phyloP scores from a whole-genome alignment of 176 grass and related monocot genomes.

The Cocos nucifera region DNA sequence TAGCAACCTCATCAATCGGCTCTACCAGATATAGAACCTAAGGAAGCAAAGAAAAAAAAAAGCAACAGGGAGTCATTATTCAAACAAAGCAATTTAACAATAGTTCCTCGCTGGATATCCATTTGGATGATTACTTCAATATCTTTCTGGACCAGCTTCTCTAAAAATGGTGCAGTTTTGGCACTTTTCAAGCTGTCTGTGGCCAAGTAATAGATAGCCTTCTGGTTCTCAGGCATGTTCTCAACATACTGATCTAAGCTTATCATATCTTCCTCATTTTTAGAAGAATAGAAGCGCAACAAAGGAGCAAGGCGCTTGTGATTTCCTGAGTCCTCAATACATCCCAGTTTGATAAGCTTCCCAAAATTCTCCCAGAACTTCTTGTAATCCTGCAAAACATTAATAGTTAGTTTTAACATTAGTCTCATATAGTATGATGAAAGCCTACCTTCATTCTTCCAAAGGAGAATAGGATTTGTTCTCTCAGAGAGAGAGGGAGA shows the following conservation, averaged over 20 bases:
- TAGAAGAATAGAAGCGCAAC: constrained; percentile 65
- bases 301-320: constrained; percentile 66
- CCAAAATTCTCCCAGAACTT: constrained; percentile 98
- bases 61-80: too few relatives aligned
- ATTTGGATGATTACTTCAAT: constrained; percentile 39
- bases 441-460: too few relatives aligned
- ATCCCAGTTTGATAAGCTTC: constrained; percentile 80
- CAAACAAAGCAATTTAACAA: too few relatives aligned
- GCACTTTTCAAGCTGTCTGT: constrained; percentile 77
- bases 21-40: constrained; percentile 81
- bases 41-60: constrained; percentile 5
- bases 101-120: background rate
- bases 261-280: constrained; percentile 57
- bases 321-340: constrained; percentile 88
- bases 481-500: too few relatives aligned
- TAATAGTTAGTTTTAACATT: background rate
- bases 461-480: too few relatives aligned
- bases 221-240: constrained; percentile 66
- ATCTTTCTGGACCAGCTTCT: constrained; percentile 82
- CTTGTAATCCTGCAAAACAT: constrained; percentile 52
- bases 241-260: constrained; percentile 86
- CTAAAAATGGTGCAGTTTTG: constrained; percentile 78
- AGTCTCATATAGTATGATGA: too few relatives aligned
- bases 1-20: constrained; percentile 88
- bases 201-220: constrained; percentile 88